phyloP scores from a whole-genome alignment of 257 asterid species.

The Galeopsis tetrahit region DNA sequence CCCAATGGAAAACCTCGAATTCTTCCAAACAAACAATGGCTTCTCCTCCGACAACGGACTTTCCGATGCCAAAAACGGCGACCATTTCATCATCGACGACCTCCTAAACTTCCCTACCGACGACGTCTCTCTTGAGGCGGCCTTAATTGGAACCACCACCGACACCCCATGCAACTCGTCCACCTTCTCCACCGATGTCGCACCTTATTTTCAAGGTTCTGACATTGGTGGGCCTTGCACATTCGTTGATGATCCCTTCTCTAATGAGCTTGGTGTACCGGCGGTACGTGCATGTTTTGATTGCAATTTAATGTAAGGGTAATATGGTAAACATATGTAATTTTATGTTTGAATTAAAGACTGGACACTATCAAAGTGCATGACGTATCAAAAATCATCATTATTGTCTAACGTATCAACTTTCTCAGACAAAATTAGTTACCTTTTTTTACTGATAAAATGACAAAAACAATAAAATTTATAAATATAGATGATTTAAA shows the following conservation, averaged over 20 bases:
- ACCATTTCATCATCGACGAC: slow-evolving; percentile 76
- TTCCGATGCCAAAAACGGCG: slow-evolving; percentile 51
- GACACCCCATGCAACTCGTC: slow-evolving; percentile 64
- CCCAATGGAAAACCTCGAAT: slow-evolving; percentile 65
- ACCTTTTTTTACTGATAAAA: no score
- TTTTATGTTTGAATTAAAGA: no score
- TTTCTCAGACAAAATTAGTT: no score
- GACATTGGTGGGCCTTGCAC: slow-evolving; percentile 43
- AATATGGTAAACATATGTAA: no score
- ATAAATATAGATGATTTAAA: no score
- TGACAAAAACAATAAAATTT: no score
- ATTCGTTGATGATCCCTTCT: slow-evolving; percentile 49
- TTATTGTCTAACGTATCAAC: no score
- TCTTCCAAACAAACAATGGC: slow-evolving; percentile 48
- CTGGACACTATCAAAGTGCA: no score
- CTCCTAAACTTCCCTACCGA: slow-evolving; percentile 79
- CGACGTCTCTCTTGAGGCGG: slow-evolving; percentile 40
- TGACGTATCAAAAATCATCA: no score
- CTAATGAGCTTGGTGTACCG: slow-evolving; percentile 78
- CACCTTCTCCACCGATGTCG: slow-evolving; percentile 35
- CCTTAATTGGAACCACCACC: slow-evolving; percentile 25
- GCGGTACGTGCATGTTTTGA: slow-evolving; percentile 38
- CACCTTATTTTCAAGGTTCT: slow-evolving; percentile 38
- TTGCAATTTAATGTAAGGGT: no score
- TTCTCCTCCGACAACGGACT: slow-evolving; percentile 44